Base-by-base conservation (phyloP, 106 monocot genomes). In the Dendrobium nobile region DNA sequence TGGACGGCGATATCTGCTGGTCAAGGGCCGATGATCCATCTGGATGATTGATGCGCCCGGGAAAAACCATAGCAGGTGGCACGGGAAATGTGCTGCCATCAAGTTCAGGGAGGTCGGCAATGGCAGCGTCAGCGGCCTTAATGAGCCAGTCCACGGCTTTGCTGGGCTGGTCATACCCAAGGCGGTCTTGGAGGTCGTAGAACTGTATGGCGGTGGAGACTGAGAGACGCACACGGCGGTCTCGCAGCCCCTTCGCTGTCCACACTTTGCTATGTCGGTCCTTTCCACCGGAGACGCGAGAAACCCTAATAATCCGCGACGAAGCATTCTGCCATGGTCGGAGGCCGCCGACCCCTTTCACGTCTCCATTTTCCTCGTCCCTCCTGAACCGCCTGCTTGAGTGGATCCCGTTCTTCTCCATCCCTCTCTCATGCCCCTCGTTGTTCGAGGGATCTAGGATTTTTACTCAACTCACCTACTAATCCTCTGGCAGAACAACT, bases 71-170 rank as follows among this genome's bases (percentile, higher is more conserved):
- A 43, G 44, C 19, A 17, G 58, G 54, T 31, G 59, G 81, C 37
- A 61, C 51, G 1, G 74, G 86, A 48, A 90, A 87, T 47, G 67
- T 16, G 51, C 24, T 16, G 51, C 64, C 64, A 31, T 95, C 93
- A n/a, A 99, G 84, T 0, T 85, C 78, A 0, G 95, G 98, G 56
- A 99, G 89, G 47, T 95, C 89, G 1, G 87, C 80, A 72, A 99
- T 99, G 67, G 98, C 92, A 54, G 85, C 78, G 59, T 20, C 56
- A 6, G 78, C 40, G 16, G 54, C 59, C 56, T 37, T 78, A 41
- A 56, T 78, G 77, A 77, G 77, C 77, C 88, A 88, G 24, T 87
- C 87, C 33, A 87, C 87, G 20, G 87, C 87, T 67, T 87, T 84
- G 82, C 87, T 87, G 24, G 88, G 84, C 24, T 84, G 82, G 75